A percentile compares a stretch with the other conserved stretches of the same genome.
Conservation (phyloP, 2,329 filamentous ascomycete species). For the Phaeosphaeria sp. region DNA sequence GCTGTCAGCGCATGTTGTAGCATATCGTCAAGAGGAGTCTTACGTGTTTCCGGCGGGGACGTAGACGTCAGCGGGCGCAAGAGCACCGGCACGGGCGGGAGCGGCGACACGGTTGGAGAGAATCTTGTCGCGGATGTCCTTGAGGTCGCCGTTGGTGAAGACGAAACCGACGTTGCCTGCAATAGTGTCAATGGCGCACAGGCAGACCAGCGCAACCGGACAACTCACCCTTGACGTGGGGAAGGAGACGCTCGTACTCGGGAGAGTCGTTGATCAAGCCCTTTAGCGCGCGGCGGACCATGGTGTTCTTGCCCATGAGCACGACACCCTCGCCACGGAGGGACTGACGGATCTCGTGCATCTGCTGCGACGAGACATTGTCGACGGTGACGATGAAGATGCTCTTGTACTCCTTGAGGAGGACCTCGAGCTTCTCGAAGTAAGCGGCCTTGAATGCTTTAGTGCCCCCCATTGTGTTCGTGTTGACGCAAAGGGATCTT, state of each 20-base stretch:
- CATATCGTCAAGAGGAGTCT: slow-evolving; percentile 12
- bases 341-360: slow-evolving; percentile 98
- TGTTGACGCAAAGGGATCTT: slow-evolving; percentile 92
- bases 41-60: slow-evolving; percentile 94
- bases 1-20: slow-evolving; percentile 20
- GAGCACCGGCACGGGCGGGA: slow-evolving; percentile 94
- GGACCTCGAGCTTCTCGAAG: slow-evolving; percentile 99
- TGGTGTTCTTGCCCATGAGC: slow-evolving; percentile 99
- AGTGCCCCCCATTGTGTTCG: slow-evolving; percentile 99
- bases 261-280: slow-evolving; percentile 89
- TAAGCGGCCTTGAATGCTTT: slow-evolving; percentile 92
- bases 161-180: slow-evolving; percentile 92
- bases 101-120: slow-evolving; percentile 96
- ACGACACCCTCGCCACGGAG: slow-evolving; percentile 93
- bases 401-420: slow-evolving; percentile 95
- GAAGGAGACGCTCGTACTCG: slow-evolving; percentile 97
- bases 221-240: slow-evolving; percentile 78
- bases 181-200: slow-evolving; percentile 21
- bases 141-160: slow-evolving; percentile 98
- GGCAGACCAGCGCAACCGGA: neutral
- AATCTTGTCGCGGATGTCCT: slow-evolving; percentile 91
- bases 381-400: slow-evolving; percentile 92
- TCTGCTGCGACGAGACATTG: slow-evolving; percentile 99
- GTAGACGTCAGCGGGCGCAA: slow-evolving; percentile 93
- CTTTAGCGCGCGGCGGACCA: slow-evolving; percentile 98